Evolutionary conservation across 305 asterid species (phyloP).

Genomic region (Fraxinus velutina): DNA sequence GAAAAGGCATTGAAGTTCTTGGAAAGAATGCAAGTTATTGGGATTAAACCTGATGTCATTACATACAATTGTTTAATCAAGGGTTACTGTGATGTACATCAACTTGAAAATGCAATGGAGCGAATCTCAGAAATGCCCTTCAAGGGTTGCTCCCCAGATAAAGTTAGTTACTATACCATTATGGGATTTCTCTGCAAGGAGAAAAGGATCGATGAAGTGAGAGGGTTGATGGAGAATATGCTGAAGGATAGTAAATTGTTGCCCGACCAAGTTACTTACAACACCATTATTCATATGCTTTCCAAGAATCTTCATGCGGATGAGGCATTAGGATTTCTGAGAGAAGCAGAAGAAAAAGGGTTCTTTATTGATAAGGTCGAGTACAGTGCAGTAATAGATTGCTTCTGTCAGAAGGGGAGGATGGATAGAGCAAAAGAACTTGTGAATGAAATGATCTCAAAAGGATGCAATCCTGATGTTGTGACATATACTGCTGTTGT

Average conservation of each 20-base stretch:
- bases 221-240: slow-evolving; percentile 66
- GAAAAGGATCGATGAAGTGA: slow-evolving; percentile 56
- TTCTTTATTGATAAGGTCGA: slow-evolving; percentile 67
- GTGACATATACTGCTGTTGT: slow-evolving; percentile 85
- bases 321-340: slow-evolving; percentile 64
- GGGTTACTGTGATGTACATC: slow-evolving; percentile 73
- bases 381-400: slow-evolving; percentile 65
- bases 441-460: slow-evolving; percentile 68
- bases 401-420: slow-evolving; percentile 63
- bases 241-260: slow-evolving; percentile 45
- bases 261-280: slow-evolving; percentile 74
- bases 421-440: slow-evolving; percentile 67
- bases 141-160: slow-evolving; percentile 72
- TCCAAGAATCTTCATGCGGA: slow-evolving; percentile 71
- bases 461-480: slow-evolving; percentile 80
- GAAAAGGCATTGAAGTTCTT: slow-evolving; percentile 71
- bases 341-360: slow-evolving; percentile 72
- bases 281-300: slow-evolving; percentile 66
- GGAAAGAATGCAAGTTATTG: slow-evolving; percentile 71
- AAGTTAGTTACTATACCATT: slow-evolving; percentile 66
- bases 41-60: slow-evolving; percentile 60
- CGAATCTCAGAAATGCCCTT: slow-evolving; percentile 67
- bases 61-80: slow-evolving; percentile 79
- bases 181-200: slow-evolving; percentile 67
- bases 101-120: slow-evolving; percentile 54